phyloP scores from a whole-genome alignment of 257 asterid genomes.

The Ophiorrhiza pumila region DNA sequence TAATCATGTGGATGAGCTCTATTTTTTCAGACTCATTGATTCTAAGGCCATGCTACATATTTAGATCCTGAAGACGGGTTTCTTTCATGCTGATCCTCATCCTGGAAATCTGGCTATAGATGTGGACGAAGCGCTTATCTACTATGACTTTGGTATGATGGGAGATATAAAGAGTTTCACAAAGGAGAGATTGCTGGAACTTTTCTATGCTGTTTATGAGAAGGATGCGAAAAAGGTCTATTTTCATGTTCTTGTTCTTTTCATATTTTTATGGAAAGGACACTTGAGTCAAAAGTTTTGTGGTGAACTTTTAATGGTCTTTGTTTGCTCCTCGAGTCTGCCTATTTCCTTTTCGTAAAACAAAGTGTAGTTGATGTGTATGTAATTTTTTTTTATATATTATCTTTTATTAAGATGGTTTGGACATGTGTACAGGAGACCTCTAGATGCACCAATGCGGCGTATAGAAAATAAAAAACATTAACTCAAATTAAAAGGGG shows the following conservation, averaged over 20 bases:
- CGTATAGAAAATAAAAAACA: too few relatives aligned
- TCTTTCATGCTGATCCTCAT: constrained; percentile 99
- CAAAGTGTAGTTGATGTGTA: neutral
- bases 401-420: too few relatives aligned
- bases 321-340: neutral
- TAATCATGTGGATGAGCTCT: neutral
- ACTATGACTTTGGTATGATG: constrained; percentile 98
- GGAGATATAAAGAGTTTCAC: constrained; percentile 95
- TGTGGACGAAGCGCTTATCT: constrained; percentile 82
- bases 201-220: constrained; percentile 93
- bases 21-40: neutral
- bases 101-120: constrained; percentile 98
- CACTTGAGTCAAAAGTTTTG: neutral
- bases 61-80: constrained; percentile 93
- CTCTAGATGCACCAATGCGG: too few relatives aligned
- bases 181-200: constrained; percentile 66
- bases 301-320: neutral
- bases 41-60: constrained; percentile 7
- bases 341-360: neutral
- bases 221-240: constrained; percentile 90
- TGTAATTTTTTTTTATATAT: neutral
- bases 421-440: too few relatives aligned
- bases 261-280: neutral
- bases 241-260: constrained; percentile 5
- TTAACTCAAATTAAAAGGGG: too few relatives aligned